phyloP scores from a whole-genome alignment of 805 yeast species.

The Starmera dryadoides region DNA sequence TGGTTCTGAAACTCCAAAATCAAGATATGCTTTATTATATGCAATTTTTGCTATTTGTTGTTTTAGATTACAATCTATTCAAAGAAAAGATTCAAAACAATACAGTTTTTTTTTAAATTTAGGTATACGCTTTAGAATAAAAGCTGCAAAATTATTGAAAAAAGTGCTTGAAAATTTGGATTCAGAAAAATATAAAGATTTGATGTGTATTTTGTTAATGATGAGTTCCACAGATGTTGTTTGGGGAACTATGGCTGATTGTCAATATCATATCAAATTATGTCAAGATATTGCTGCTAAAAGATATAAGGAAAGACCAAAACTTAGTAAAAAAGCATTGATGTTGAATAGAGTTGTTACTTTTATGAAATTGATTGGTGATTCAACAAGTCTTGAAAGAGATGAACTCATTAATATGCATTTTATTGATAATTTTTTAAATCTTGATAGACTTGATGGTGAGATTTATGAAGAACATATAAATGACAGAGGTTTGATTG shows the following conservation, averaged over 20 bases:
- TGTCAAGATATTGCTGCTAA: slow-evolving; percentile 69
- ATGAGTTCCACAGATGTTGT: slow-evolving; percentile 86
- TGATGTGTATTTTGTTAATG: slow-evolving; percentile 71
- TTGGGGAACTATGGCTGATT: slow-evolving; percentile 86
- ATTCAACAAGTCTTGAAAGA: slow-evolving; percentile 35
- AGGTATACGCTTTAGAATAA: slow-evolving; percentile 67
- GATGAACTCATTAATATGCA: too few species aligned
- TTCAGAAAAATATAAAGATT: slow-evolving; percentile 73
- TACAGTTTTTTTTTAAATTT: slow-evolving; percentile 64
- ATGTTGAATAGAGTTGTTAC: slow-evolving; percentile 73
- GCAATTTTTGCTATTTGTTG: slow-evolving; percentile 79
- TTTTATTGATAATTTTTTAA: too few species aligned
- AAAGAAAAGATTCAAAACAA: slow-evolving; percentile 50
- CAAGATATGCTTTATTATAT: slow-evolving; percentile 69
- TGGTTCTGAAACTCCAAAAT: slow-evolving; percentile 64
- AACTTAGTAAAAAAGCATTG: slow-evolving; percentile 67
- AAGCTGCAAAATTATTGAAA: slow-evolving; percentile 63
- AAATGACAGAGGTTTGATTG: slow-evolving; percentile 38
- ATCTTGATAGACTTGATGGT: background rate
- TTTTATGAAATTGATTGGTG: slow-evolving; percentile 68
- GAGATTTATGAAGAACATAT: slow-evolving; percentile 33
- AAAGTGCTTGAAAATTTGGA: slow-evolving; percentile 38
- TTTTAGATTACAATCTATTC: slow-evolving; percentile 69
- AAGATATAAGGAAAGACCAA: slow-evolving; percentile 59
- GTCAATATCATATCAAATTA: slow-evolving; percentile 65